Base-by-base conservation (phyloP, 2,329 filamentous ascomycete genomes). In the Cladorrhinum sp. region DNA sequence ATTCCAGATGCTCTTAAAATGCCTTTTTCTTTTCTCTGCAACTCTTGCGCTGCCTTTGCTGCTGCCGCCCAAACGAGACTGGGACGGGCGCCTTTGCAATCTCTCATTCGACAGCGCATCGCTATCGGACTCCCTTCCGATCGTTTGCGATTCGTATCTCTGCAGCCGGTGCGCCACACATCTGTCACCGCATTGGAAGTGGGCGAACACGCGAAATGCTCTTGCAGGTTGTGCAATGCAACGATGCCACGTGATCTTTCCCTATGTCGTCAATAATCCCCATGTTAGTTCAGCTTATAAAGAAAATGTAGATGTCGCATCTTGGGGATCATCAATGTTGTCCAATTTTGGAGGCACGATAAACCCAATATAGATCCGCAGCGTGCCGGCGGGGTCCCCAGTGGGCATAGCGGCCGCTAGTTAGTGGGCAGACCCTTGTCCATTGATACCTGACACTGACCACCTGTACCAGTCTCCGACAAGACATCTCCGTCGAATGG, bases 21-120 rank as follows among this genome's bases (percentile, higher is more conserved):
- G 6, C 29, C 13, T 45, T 45, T 45, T 20, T 45, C 3, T 16
- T 45, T 45, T 45, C 41, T 45, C 41, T 45, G 41, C 41, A 18
- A n/a, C 41, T 22, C n/a, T 45, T 5, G 4, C 8, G 41, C 41
- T 45, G n/a, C 41, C n/a, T 4, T 13, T 32, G 29, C 29, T 41
- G 51, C 54, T 58, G 32, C 50, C 50, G 50, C 25, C 45, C 24
- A 32, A 24, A n/a, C 50, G 25, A 48, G n/a, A 10, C 10, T 29
- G 25, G 25, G 25, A 41, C 5, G 36, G 16, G 16, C 36, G 36
- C 36, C 36, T 41, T n/a, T 13, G 10, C 16, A 18, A 45, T 36
- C 38, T 54, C 52, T 57, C 59, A 59, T 63, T 59, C 41, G 61
- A 59, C 58, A 62, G 53, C 60, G 18, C 61, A 62, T 57, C 58